Evolutionary conservation across 1,284 basidiomycete species (phyloP).

Genomic region (Tylopilus sp.): DNA sequence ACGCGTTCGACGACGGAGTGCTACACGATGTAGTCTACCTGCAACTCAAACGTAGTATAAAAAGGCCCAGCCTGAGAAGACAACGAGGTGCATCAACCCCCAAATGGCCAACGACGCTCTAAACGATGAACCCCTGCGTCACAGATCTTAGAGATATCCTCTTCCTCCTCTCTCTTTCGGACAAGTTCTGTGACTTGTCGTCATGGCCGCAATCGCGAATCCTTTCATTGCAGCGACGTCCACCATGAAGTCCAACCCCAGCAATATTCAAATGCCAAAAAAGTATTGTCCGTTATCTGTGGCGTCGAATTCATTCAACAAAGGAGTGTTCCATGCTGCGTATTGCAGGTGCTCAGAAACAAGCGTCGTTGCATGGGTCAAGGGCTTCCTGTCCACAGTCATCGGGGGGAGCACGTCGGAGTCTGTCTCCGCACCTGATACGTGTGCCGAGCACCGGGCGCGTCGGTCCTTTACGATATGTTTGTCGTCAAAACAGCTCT

Average conservation of each 20-base stretch:
- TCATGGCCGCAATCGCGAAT: constrained; percentile 19
- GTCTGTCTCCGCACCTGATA: constrained; percentile 24
- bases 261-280: constrained; percentile 23
- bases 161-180: constrained; percentile 9
- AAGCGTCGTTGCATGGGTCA: constrained; percentile 26
- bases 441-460: constrained; percentile 15
- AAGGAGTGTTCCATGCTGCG: constrained; percentile 27
- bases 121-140: constrained; percentile 23
- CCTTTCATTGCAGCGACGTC: constrained; percentile 6
- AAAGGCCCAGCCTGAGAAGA: constrained; percentile 21
- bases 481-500: constrained; percentile 12
- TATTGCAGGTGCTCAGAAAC: constrained; percentile 9
- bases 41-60: constrained; percentile 26
- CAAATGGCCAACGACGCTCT: constrained; percentile 18
- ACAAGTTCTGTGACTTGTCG: constrained; percentile 27
- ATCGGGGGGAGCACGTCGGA: constrained; percentile 4
- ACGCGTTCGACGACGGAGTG: constrained; percentile 5
- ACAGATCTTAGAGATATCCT: constrained; percentile 17
- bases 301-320: constrained; percentile 27
- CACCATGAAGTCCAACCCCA: constrained; percentile 11
- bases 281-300: constrained; percentile 28
- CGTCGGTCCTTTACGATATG: constrained; percentile 22
- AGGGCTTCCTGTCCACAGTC: constrained; percentile 24
- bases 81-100: constrained; percentile 28
- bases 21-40: constrained; percentile 25